phyloP scores from a whole-genome alignment of 2,329 filamentous ascomycete genomes.

The Fusarium heterosporum region DNA sequence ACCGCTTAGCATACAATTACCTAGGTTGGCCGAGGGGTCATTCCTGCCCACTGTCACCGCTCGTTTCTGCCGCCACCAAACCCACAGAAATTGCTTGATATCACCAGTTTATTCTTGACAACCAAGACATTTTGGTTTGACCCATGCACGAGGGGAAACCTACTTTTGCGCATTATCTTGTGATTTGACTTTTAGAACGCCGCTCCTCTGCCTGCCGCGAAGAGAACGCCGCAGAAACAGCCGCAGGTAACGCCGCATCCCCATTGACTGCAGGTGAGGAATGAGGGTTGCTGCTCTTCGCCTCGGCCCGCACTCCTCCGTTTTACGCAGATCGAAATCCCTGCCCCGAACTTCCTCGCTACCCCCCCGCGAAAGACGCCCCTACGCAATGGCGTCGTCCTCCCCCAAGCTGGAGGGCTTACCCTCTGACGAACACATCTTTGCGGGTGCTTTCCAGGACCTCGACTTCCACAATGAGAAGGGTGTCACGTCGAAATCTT shows the following conservation, averaged over 20 bases:
- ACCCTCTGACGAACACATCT: conserved; percentile 26
- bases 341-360: conserved; percentile 29
- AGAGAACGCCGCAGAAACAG: conserved; percentile 7
- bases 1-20: conserved; percentile 28
- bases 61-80: conserved; percentile 40
- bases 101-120: conserved; percentile 20
- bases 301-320: conserved; percentile 40
- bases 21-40: conserved; percentile 12
- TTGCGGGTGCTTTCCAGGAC: conserved; percentile 34
- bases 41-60: conserved; percentile 50
- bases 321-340: conserved; percentile 38
- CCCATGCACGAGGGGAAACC: neutral
- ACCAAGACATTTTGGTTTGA: neutral
- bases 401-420: conserved; percentile 18
- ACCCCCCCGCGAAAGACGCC: conserved; percentile 22
- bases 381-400: conserved; percentile 38
- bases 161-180: neutral
- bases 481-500: conserved; percentile 12
- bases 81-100: conserved; percentile 40
- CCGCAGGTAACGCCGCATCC: conserved; percentile 4
- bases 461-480: conserved; percentile 34
- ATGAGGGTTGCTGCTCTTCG: conserved; percentile 46
- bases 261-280: conserved; percentile 31
- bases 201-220: conserved; percentile 19
- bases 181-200: neutral